phyloP scores from a whole-genome alignment of 805 yeast genomes.

The Pichia deserticola region DNA sequence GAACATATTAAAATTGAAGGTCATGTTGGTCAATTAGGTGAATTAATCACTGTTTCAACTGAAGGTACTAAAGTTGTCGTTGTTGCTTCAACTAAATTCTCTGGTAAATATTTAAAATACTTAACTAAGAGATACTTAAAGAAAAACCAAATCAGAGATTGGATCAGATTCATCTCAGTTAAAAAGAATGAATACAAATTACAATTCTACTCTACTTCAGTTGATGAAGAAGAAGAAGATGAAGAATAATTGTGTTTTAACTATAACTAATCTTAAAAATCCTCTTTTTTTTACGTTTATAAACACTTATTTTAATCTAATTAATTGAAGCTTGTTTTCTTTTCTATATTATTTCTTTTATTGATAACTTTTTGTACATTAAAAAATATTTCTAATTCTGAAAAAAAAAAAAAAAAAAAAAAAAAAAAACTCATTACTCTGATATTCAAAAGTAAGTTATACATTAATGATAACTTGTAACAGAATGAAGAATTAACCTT shows the following conservation, averaged over 20 bases:
- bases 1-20: constrained; percentile 99
- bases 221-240: constrained; percentile 66
- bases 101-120: constrained; percentile 99
- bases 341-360: constrained; percentile 1
- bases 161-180: constrained; percentile 98
- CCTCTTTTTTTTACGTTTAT: too few relatives aligned
- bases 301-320: background rate
- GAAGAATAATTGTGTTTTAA: constrained; percentile 76
- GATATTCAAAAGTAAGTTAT: background rate
- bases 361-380: background rate
- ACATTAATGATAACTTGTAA: background rate
- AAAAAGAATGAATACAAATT: constrained; percentile 93
- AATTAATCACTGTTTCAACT: constrained; percentile 77
- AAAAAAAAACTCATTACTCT: too few relatives aligned
- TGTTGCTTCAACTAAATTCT: constrained; percentile 87
- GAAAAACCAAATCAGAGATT: constrained; percentile 99
- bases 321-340: constrained; percentile 3
- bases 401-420: too few relatives aligned
- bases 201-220: constrained; percentile 98
- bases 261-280: constrained; percentile 1
- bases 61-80: constrained; percentile 88
- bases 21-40: constrained; percentile 94
- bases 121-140: constrained; percentile 99
- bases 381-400: background rate
- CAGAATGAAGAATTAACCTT: too few relatives aligned